phyloP scores from a whole-genome alignment of 1,139 yeast species.

The Yamadazyma kanchanaburiensis region DNA sequence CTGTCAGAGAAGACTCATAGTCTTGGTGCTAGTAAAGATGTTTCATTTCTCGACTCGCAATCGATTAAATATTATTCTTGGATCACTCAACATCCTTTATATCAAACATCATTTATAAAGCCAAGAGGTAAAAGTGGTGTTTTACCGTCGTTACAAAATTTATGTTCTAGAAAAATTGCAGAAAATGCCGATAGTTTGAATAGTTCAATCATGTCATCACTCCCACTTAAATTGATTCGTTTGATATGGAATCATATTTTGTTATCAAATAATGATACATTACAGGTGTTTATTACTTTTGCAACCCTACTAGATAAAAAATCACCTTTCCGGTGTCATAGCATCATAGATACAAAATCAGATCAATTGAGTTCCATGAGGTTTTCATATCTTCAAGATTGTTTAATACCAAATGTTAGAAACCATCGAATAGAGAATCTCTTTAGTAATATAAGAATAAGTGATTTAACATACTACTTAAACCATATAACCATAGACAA shows the following conservation, averaged over 20 bases:
- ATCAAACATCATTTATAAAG: slow-evolving; percentile 1
- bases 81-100: slow-evolving; percentile 11
- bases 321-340: slow-evolving; percentile 25
- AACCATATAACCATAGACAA: slow-evolving; percentile 8
- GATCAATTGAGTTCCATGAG: no score
- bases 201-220: slow-evolving; percentile 17
- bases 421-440: slow-evolving; percentile 33
- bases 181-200: slow-evolving; percentile 21
- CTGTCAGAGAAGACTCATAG: neutral
- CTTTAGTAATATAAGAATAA: slow-evolving; percentile 24
- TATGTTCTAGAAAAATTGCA: slow-evolving; percentile 30
- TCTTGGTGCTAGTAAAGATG: slow-evolving; percentile 8
- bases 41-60: slow-evolving; percentile 14
- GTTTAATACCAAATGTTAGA: slow-evolving; percentile 7
- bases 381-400: slow-evolving; percentile 4
- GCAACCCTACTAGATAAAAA: slow-evolving; percentile 18
- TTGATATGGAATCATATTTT: slow-evolving; percentile 32
- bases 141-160: slow-evolving; percentile 8
- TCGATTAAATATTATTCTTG: slow-evolving; percentile 18
- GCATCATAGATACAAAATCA: no score
- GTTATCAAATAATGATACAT: slow-evolving; percentile 25
- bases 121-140: slow-evolving; percentile 4
- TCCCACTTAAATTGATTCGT: slow-evolving; percentile 29
- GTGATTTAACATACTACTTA: slow-evolving; percentile 18
- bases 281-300: slow-evolving; percentile 27